A percentile compares a stretch with the other conserved stretches of the same genome.
These are phyloP conservation scores for Phyllosticta paracitricarpa DNA, from an alignment of 2,329 filamentous ascomycete genomes.

Conservation along the genomic window DNA sequence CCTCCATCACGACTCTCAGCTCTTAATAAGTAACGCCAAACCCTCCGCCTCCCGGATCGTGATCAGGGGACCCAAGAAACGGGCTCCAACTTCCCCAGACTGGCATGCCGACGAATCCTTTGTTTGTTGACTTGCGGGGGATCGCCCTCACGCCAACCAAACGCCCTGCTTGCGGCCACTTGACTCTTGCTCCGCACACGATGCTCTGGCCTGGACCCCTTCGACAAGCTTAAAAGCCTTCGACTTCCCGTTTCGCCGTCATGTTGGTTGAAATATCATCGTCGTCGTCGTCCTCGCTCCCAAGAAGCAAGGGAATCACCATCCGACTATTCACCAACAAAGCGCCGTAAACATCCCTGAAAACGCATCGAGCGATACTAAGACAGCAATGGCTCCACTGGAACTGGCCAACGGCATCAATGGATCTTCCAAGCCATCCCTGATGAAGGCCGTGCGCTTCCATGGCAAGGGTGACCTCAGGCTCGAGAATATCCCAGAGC, in stretches of 20 bases:
- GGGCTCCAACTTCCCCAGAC: neutral
- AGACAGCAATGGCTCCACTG: neutral
- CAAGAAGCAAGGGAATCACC: neutral
- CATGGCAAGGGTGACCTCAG: slow-evolving; percentile 35
- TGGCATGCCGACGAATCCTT: neutral
- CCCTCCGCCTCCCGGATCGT: neutral
- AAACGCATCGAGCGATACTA: neutral
- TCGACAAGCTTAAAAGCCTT: neutral
- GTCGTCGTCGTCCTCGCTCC: neutral
- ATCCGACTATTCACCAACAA: neutral
- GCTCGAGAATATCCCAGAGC: slow-evolving; percentile 33
- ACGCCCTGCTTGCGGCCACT: neutral
- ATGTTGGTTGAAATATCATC: neutral
- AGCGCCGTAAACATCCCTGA: neutral
- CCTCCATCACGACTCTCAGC: neutral
- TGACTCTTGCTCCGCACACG: neutral
- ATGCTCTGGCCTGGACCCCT: neutral
- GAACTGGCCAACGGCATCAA: neutral
- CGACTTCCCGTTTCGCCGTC: neutral
- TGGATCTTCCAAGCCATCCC: slow-evolving; percentile 9
- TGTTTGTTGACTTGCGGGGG: neutral
- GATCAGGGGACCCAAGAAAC: neutral
- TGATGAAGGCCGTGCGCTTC: slow-evolving; percentile 39
- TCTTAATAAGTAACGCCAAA: neutral
- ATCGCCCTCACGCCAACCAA: neutral